These are phyloP conservation scores for Globisporangium camurandrum DNA, from an alignment of 352 stramenopile species.

Conservation along the genomic window DNA sequence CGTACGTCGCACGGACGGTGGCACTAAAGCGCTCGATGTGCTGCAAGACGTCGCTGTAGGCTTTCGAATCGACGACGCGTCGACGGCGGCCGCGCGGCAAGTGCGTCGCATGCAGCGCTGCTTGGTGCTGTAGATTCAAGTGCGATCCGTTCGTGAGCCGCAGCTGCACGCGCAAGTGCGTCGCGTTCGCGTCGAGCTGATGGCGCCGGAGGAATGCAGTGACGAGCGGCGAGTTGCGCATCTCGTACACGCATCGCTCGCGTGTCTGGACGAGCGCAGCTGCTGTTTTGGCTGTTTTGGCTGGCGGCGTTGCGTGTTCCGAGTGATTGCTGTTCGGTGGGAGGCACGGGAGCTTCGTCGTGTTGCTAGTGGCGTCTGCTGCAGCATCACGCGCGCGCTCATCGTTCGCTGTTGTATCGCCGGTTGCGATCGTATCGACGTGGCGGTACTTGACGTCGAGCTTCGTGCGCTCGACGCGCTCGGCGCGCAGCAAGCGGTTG, in stretches of 20 bases:
- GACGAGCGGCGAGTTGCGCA: slow-evolving; percentile 64
- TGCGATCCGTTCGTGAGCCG: slow-evolving; percentile 44
- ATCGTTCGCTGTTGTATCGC: slow-evolving; percentile 9
- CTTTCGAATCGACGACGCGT: slow-evolving; percentile 36
- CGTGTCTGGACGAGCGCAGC: slow-evolving; percentile 24
- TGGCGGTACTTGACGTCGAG: slow-evolving; percentile 46
- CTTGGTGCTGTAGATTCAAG: slow-evolving; percentile 33
- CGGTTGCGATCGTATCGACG: slow-evolving; percentile 7
- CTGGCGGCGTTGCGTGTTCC: background rate
- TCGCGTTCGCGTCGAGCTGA: slow-evolving; percentile 38
- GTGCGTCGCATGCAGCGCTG: slow-evolving; percentile 31
- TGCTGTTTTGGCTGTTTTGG: background rate
- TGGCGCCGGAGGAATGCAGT: slow-evolving; percentile 43
- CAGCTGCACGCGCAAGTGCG: slow-evolving; percentile 42
- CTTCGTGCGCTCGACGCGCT: slow-evolving; percentile 55
- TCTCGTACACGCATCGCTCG: slow-evolving; percentile 46
- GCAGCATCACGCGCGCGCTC: background rate
- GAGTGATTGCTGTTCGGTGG: no score
- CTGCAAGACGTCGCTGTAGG: slow-evolving; percentile 37
- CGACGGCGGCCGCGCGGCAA: slow-evolving; percentile 27
- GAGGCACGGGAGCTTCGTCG: slow-evolving; percentile 9
- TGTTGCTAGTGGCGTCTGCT: slow-evolving; percentile 1
- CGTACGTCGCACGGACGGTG: slow-evolving; percentile 34
- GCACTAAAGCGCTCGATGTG: slow-evolving; percentile 56
- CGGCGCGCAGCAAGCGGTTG: slow-evolving; percentile 55